These are phyloP conservation scores for Trifolium subterraneum DNA, from an alignment of 306 rosid species.

Conservation along the genomic window DNA sequence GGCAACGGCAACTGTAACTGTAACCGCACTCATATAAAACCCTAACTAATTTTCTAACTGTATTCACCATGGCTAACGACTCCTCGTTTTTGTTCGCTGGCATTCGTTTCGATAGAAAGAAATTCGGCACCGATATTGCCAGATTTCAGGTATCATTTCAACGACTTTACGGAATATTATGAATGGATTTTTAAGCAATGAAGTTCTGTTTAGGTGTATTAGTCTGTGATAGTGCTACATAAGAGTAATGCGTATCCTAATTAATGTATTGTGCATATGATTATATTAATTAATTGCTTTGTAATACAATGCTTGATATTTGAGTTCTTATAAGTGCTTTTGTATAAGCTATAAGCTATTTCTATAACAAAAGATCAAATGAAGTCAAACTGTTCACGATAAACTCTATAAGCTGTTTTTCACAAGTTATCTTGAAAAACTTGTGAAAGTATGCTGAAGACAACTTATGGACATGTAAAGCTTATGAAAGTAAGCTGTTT, in stretches of 20 bases:
- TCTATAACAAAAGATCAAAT: no score
- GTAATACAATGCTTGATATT: not conserved
- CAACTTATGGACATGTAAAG: no score
- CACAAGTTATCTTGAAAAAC: no score
- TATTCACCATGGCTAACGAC: conserved; percentile 58
- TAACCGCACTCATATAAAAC: not conserved
- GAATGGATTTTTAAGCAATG: not conserved
- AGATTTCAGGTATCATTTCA: conserved; percentile 68
- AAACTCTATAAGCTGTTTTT: not conserved
- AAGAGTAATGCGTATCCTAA: no score
- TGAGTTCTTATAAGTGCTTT: no score
- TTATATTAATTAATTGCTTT: not conserved
- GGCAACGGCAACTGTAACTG: not conserved
- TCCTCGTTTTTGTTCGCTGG: conserved; percentile 84
- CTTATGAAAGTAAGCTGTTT: no score
- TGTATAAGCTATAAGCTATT: no score
- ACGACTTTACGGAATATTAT: not conserved
- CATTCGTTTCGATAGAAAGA: conserved; percentile 70
- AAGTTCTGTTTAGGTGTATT: no score
- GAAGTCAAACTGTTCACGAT: not conserved
- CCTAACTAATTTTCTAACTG: not conserved
- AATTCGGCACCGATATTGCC: conserved; percentile 71
- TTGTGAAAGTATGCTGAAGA: no score
- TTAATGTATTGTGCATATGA: not conserved
- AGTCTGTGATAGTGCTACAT: no score